phyloP scores from a whole-genome alignment of 1,139 yeast species.

The Geotrichum fermentans region DNA sequence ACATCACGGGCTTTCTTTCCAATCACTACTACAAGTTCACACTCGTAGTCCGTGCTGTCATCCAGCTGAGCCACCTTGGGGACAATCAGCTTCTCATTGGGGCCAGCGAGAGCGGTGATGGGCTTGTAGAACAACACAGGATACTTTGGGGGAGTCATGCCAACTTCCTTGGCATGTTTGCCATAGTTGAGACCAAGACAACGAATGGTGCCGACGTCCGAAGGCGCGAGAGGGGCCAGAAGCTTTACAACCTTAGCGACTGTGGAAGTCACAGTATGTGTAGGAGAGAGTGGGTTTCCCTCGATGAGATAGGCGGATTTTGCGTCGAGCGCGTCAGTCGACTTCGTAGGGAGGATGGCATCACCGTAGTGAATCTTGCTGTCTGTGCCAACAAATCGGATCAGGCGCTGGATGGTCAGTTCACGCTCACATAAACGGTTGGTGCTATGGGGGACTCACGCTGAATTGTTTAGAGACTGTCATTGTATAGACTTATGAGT shows the following conservation, averaged over 20 bases:
- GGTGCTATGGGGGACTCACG: neutral
- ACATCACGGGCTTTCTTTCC: conserved; percentile 49
- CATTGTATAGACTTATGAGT: neutral
- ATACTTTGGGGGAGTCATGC: conserved; percentile 39
- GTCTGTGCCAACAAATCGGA: conserved; percentile 40
- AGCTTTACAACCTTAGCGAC: conserved; percentile 11
- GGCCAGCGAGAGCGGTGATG: conserved; percentile 41
- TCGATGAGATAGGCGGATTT: conserved; percentile 38
- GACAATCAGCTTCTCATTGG: conserved; percentile 41
- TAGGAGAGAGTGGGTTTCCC: conserved; percentile 16
- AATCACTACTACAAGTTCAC: conserved; percentile 50
- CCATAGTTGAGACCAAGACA: conserved; percentile 37
- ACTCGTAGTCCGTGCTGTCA: conserved; percentile 48
- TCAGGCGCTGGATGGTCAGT: conserved; percentile 29
- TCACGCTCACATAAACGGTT: neutral
- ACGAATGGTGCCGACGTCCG: conserved; percentile 36
- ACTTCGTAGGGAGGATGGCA: conserved; percentile 38
- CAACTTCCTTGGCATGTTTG: conserved; percentile 32
- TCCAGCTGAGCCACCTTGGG: conserved; percentile 44
- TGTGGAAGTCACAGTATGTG: conserved; percentile 11
- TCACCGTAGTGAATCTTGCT: conserved; percentile 44
- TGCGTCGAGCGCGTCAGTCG: conserved; percentile 35
- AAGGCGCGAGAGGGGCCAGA: conserved; percentile 26
- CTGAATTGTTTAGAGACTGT: neutral
- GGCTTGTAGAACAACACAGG: conserved; percentile 51